Base-by-base conservation (phyloP, 768 basidiomycete genomes). In the Boletus subcaerulescens region DNA sequence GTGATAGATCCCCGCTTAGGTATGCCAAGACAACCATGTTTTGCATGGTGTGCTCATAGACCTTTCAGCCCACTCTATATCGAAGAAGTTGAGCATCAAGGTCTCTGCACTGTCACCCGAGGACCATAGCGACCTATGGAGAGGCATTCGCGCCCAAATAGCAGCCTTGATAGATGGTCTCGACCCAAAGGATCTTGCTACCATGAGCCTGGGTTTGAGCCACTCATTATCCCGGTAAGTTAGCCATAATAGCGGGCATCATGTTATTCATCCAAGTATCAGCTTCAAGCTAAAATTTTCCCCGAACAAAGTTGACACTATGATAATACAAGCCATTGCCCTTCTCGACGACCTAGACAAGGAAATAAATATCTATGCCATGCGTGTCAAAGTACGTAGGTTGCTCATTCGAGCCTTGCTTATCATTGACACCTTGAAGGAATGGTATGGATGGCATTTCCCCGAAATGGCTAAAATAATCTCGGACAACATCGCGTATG, bases 381-480 rank as follows among this genome's bases (percentile, higher is more conserved):
- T 99, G 97, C 85, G 97, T 66, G 93, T 96, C 44, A 99, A 99
- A 83, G 95, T 95, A 54, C 33, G 80, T 53, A 45, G 15, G 41
- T n/a, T 43, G 2, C 24, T 24, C 32, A n/a, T 31, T 24, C 32
- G 7, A 32, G 26, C 33, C 22, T 40, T 7, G 3, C n/a, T 38
- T 39, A 13, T 56, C 3, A 43, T 56, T 48, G 32, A 58, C 38
- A 49, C 41, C 45, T 22, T 46, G 26, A 63, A 97, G 96, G 97
- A 99, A 83, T 99, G 97, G 97, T 99, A 99, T 65, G 97, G 97
- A 36, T 99, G 97, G 97, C 97, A 99, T 77, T 99, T 99, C 82
- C 97, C 97, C 5, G 97, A 99, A 74, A 91, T 99, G 89, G 90
- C 88, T 55, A 98, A 98, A 77, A 98, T 99, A 70, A 90, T 99